These are phyloP conservation scores for Rhodotorula sp. DNA, from an alignment of 1,284 basidiomycete genomes.

Conservation along the genomic window DNA sequence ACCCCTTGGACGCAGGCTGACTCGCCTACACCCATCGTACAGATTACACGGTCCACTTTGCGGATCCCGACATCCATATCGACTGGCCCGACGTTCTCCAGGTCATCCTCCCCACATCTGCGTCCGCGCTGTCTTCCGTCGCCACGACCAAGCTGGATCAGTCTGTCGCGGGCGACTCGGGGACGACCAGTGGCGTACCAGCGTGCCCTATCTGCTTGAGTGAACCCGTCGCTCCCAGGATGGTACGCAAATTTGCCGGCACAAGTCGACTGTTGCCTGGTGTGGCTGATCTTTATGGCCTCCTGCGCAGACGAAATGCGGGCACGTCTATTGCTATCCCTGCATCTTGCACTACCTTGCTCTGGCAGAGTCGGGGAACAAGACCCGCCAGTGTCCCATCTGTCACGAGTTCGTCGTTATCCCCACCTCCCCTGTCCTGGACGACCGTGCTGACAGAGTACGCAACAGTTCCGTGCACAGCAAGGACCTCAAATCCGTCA, in stretches of 20 bases:
- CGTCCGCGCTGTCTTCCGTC: constrained; percentile 46
- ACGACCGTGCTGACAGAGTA: neutral
- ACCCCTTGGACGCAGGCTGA: too few relatives aligned
- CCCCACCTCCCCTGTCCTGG: too few relatives aligned
- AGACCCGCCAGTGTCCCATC: constrained; percentile 89
- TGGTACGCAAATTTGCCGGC: constrained; percentile 62
- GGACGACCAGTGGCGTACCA: constrained; percentile 44
- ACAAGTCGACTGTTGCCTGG: neutral
- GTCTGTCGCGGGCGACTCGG: constrained; percentile 1
- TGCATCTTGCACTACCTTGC: constrained; percentile 89
- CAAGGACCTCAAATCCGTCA: constrained; percentile 87
- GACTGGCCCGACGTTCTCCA: constrained; percentile 97
- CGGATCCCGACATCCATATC: constrained; percentile 66
- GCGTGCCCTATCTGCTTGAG: constrained; percentile 94
- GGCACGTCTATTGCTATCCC: constrained; percentile 58
- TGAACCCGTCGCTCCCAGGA: constrained; percentile 83
- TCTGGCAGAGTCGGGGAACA: constrained; percentile 58
- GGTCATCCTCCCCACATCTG: constrained; percentile 78
- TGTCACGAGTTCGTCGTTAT: constrained; percentile 66
- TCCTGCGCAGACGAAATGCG: constrained; percentile 15
- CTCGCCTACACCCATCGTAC: constrained; percentile 50
- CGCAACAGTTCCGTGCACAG: constrained; percentile 64
- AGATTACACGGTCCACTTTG: constrained; percentile 91
- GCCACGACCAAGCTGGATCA: constrained; percentile 48
- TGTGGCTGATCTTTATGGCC: neutral